A percentile compares a stretch with the other conserved stretches of the same genome.
These are phyloP conservation scores for Hygrocybe coccinea DNA, from an alignment of 768 basidiomycete species.

Conservation along the genomic window DNA sequence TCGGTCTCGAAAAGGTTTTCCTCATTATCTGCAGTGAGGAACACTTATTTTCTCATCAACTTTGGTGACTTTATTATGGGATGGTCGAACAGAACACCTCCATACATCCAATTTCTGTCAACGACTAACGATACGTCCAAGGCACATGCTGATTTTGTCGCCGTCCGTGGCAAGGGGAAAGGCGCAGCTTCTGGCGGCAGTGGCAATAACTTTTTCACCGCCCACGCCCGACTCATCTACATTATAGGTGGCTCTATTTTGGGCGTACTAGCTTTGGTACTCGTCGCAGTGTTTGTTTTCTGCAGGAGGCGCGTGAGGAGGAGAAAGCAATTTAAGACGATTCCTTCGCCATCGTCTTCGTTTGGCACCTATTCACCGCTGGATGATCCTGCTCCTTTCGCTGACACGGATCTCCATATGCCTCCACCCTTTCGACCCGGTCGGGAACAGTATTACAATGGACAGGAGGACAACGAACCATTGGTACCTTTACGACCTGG, in stretches of 20 bases:
- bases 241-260: no score
- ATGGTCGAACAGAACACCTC: constrained; percentile 3
- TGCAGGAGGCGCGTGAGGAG: background rate
- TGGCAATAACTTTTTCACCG: background rate
- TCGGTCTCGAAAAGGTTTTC: background rate
- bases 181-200: background rate
- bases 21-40: constrained; percentile 5
- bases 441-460: no score
- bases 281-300: background rate
- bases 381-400: background rate
- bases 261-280: no score
- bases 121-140: constrained; percentile 4
- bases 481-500: background rate
- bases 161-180: background rate
- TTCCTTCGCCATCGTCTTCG: background rate
- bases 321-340: background rate
- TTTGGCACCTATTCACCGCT: background rate
- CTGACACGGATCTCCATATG: background rate
- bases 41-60: constrained; percentile 10
- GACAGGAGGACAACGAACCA: background rate
- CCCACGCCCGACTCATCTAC: background rate
- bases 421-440: background rate
- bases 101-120: constrained; percentile 12
- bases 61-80: constrained; percentile 12
- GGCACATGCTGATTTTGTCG: background rate